phyloP scores from a whole-genome alignment of 306 rosid genomes.

The Castanopsis chinensis region DNA sequence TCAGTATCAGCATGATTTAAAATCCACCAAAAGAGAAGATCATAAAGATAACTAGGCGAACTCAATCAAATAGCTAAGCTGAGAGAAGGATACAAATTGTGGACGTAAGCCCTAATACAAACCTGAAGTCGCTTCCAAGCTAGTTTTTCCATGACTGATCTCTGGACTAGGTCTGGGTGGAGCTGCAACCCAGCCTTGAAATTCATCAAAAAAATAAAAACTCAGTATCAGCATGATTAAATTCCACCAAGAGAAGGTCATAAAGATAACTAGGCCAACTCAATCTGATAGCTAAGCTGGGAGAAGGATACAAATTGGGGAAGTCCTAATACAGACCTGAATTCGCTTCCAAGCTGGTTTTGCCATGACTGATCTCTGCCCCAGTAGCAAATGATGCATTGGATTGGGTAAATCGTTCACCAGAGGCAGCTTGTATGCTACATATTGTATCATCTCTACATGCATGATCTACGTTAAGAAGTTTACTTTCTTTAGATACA shows the following conservation, averaged over 20 bases:
- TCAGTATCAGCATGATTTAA: slow-evolving; percentile 15
- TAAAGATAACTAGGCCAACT: slow-evolving; percentile 10
- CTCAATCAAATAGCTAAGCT: slow-evolving; percentile 14
- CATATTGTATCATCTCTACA: slow-evolving; percentile 40
- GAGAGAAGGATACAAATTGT: background rate
- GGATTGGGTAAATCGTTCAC: slow-evolving; percentile 48
- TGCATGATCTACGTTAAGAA: slow-evolving; percentile 36
- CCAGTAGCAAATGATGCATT: slow-evolving; percentile 34
- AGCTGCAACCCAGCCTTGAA: slow-evolving; percentile 48
- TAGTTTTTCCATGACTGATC: slow-evolving; percentile 45
- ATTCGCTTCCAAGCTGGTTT: slow-evolving; percentile 45
- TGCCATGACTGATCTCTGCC: slow-evolving; percentile 52
- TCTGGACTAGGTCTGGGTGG: slow-evolving; percentile 39
- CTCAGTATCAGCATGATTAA: slow-evolving; percentile 14
- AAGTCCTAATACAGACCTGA: slow-evolving; percentile 55
- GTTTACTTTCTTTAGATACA: slow-evolving; percentile 48
- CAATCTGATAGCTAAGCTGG: slow-evolving; percentile 11
- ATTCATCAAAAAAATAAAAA: slow-evolving; percentile 5
- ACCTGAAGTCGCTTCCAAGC: slow-evolving; percentile 71
- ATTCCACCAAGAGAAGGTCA: slow-evolving; percentile 8
- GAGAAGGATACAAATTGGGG: background rate
- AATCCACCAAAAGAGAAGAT: slow-evolving; percentile 10
- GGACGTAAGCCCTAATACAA: slow-evolving; percentile 12
- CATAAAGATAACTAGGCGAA: slow-evolving; percentile 9
- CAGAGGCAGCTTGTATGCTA: slow-evolving; percentile 38